phyloP scores from a whole-genome alignment of 805 yeast genomes.

The Candida nonsorbophila region DNA sequence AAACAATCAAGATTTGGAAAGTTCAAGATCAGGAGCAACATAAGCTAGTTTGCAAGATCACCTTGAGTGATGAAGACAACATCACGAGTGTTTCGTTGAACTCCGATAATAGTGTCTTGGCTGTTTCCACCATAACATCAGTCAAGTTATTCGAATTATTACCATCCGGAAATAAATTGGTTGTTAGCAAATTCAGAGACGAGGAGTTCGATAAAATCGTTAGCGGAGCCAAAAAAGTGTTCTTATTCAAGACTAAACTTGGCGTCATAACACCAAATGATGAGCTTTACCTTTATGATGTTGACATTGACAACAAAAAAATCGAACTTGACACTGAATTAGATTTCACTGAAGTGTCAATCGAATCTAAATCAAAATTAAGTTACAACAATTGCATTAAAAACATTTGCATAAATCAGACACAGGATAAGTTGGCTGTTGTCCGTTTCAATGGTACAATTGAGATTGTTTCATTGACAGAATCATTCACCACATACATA shows the following conservation, averaged over 20 bases:
- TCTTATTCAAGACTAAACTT: constrained; percentile 44
- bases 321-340: constrained; percentile 40
- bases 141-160: constrained; percentile 64
- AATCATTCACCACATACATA: constrained; percentile 21
- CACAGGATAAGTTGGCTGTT: constrained; percentile 45
- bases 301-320: constrained; percentile 26
- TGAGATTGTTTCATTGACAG: constrained; percentile 39
- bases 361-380: constrained; percentile 7
- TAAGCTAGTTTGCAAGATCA: constrained; percentile 60
- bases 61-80: constrained; percentile 72
- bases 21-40: constrained; percentile 36
- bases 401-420: constrained; percentile 43
- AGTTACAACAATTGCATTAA: constrained; percentile 50
- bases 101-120: constrained; percentile 57
- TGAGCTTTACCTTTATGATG: constrained; percentile 43
- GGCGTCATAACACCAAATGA: constrained; percentile 56
- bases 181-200: constrained; percentile 52
- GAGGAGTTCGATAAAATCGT: constrained; percentile 30
- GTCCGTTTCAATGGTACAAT: constrained; percentile 64
- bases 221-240: constrained; percentile 53
- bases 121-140: constrained; percentile 64
- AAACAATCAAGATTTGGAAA: constrained; percentile 76
- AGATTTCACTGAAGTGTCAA: constrained; percentile 20
- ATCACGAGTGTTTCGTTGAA: constrained; percentile 66
- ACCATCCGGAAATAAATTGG: constrained; percentile 35